Base-by-base conservation (phyloP, 2,329 filamentous ascomycete genomes). In the Coleophoma eucalyptorum region DNA sequence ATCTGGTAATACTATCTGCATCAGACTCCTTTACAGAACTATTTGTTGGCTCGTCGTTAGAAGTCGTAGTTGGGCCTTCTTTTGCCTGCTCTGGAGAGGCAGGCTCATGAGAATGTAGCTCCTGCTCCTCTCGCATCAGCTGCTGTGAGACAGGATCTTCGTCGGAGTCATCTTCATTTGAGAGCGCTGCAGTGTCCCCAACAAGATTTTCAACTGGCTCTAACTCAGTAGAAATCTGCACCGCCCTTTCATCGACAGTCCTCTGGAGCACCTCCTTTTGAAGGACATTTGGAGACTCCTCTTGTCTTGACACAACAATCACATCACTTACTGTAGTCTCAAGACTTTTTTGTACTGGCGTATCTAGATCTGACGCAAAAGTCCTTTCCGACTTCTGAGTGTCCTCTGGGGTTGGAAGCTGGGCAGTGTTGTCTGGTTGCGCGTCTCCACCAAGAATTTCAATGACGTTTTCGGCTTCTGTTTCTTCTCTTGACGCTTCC, bases 381-480 rank as follows among this genome's bases (percentile, higher is more conserved):
- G 26, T 8, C 26, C 48, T 50, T 33, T 53, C 35, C 5, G 53
- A 51, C 21, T 48, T 13, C 41, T 63, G 62, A 2, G 62, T 64
- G 46, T 56, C 55, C 47, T 59, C 58, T n/a, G 61, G 62, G 2
- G 61, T 62, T 42, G 56, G 58, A 19, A 62, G 53, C 47, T 63
- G 62, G 3, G 11, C 46, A 35, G 53, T 58, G 11, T 45, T 41
- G 6, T 26, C 19, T 5, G 1, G 3, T 32, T 12, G 42, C 1
- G 6, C 20, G 10, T 31, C 31, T 16, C 31, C 41, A 20, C n/a
- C 42, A 26, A 15, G n/a, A 6, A 26, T 10, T n/a, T 32, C 19
- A 5, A 8, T 26, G 26, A 5, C 26, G 6, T 26, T 26, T 26
- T 5, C 26, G 6, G 26, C 26, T 26, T 26, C 26, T n/a, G n/a